Evolutionary conservation across 2,329 filamentous ascomycete genomes (phyloP).

Genomic region (Neonectria faginata): DNA sequence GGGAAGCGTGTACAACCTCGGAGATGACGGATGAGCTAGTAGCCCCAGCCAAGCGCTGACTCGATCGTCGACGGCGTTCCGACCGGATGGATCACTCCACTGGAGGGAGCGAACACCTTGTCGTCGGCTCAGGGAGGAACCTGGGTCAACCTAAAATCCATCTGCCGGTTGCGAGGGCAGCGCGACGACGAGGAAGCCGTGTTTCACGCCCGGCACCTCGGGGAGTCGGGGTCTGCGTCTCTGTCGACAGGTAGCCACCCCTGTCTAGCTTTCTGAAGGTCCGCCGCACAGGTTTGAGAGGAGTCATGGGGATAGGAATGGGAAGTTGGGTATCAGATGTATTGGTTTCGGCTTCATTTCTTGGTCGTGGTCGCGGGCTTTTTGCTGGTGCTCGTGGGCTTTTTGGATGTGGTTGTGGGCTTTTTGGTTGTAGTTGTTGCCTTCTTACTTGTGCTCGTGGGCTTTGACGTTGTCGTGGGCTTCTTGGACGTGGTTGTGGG

Average conservation of each 20-base stretch:
- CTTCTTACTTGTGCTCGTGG: background rate
- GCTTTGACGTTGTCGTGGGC: background rate
- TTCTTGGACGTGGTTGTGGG: background rate
- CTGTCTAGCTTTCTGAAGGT: background rate
- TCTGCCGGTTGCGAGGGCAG: background rate
- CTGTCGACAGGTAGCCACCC: background rate
- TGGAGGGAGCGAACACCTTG: background rate
- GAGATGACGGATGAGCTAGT: constrained; percentile 3
- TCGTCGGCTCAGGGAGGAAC: background rate
- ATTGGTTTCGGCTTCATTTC: background rate
- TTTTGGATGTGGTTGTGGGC: background rate
- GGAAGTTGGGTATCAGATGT: background rate
- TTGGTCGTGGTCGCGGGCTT: background rate
- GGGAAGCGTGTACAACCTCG: background rate
- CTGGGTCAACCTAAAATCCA: constrained; percentile 18
- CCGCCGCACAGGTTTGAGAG: background rate
- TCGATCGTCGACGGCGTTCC: background rate
- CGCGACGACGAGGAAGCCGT: background rate
- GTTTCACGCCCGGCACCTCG: constrained; percentile 7
- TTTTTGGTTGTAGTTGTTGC: background rate
- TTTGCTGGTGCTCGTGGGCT: background rate
- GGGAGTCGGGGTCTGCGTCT: background rate
- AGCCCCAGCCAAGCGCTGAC: background rate
- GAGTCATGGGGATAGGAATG: too few relatives aligned
- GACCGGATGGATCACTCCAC: background rate